phyloP scores from a whole-genome alignment of 148 eudicot species.

The Persicaria maculosa region DNA sequence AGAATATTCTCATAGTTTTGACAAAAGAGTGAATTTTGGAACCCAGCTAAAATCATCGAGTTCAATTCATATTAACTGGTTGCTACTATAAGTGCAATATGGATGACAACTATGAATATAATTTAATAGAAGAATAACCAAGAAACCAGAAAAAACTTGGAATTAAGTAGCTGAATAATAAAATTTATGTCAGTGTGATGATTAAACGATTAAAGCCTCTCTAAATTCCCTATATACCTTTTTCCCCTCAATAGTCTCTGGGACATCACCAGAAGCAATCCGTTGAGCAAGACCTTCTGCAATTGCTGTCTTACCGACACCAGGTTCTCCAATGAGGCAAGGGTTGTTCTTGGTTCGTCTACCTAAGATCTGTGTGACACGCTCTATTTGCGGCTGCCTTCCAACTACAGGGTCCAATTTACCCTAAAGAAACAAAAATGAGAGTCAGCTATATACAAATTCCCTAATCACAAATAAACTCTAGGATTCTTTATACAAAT shows the following conservation, averaged over 20 bases:
- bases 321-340: constrained; percentile 97
- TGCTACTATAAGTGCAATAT: constrained; percentile 89
- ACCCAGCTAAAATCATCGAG: constrained; percentile 16
- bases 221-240: constrained; percentile 33
- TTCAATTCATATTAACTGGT: constrained; percentile 81
- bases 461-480: not conserved
- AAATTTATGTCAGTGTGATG: not conserved
- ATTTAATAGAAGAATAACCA: constrained; percentile 16
- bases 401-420: constrained; percentile 98
- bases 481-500: not conserved
- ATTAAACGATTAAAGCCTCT: not conserved
- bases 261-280: constrained; percentile 89
- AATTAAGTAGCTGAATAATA: not conserved
- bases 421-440: constrained; percentile 37
- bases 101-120: constrained; percentile 77
- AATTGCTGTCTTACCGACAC: constrained; percentile 96
- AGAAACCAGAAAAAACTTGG: not conserved
- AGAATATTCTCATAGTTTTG: constrained; percentile 61
- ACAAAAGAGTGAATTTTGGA: not conserved
- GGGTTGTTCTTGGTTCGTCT: constrained; percentile 91
- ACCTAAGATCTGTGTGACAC: constrained; percentile 88
- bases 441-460: not conserved
- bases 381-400: constrained; percentile 84
- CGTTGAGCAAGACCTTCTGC: constrained; percentile 98
- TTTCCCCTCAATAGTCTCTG: constrained; percentile 95